Evolutionary conservation across 441 rosid species (phyloP).

Genomic region (Populus hybrid): DNA sequence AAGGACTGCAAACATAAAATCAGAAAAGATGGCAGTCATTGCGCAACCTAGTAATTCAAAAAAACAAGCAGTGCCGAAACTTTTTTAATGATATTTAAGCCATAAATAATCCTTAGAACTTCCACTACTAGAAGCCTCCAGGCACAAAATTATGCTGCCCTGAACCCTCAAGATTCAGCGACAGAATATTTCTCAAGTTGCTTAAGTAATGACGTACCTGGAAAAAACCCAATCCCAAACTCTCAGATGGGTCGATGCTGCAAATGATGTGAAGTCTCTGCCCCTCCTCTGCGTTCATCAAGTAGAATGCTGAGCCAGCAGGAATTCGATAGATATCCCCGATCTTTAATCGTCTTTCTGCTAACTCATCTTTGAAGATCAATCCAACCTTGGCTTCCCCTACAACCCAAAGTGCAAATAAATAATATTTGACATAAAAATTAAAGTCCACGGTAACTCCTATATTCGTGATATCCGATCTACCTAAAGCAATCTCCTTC

Average conservation of each 20-base stretch:
- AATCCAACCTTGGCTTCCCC: slow-evolving; percentile 84
- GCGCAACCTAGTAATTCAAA: neutral
- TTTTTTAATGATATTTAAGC: neutral
- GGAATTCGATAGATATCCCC: slow-evolving; percentile 70
- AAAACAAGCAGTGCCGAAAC: neutral
- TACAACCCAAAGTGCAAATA: slow-evolving; percentile 27
- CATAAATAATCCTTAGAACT: neutral
- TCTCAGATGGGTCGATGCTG: slow-evolving; percentile 67
- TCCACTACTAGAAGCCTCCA: neutral
- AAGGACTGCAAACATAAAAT: slow-evolving; percentile 51
- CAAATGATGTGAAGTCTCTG: slow-evolving; percentile 69
- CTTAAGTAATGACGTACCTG: slow-evolving; percentile 36
- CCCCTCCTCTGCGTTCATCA: slow-evolving; percentile 54
- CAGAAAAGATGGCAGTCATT: neutral
- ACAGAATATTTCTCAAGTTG: neutral
- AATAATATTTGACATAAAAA: neutral
- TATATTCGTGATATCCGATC: too few species aligned
- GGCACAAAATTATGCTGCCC: too few species aligned
- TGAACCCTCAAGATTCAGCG: neutral
- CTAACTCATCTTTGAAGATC: slow-evolving; percentile 49
- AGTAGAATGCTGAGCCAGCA: slow-evolving; percentile 82
- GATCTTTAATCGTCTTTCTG: slow-evolving; percentile 47
- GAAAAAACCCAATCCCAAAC: slow-evolving; percentile 54
- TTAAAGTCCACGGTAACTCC: neutral
- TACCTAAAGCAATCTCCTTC: too few species aligned